Evolutionary conservation across 257 asterid species (phyloP).

Genomic region (Ballota nigra): DNA sequence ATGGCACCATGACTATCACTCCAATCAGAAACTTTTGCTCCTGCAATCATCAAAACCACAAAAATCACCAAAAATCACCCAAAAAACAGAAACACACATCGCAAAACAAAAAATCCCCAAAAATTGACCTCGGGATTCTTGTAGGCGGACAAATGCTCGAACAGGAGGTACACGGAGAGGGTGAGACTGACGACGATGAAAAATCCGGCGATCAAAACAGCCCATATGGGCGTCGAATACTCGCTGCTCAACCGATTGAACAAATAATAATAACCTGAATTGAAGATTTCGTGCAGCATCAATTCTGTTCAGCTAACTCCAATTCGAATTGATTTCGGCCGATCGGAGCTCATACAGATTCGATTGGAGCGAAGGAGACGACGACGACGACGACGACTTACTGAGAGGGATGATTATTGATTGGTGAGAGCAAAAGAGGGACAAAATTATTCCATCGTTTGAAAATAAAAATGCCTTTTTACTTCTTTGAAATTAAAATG

Average conservation of each 20-base stretch:
- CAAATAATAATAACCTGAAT: slow-evolving; percentile 38
- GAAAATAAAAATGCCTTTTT: background rate
- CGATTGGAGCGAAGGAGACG: slow-evolving; percentile 24
- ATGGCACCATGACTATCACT: slow-evolving; percentile 90
- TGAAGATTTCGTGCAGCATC: slow-evolving; percentile 64
- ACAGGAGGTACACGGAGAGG: slow-evolving; percentile 71
- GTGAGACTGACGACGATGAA: slow-evolving; percentile 53
- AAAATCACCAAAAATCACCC: background rate
- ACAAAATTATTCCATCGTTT: slow-evolving; percentile 26
- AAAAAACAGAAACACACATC: background rate
- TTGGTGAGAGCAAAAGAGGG: slow-evolving; percentile 19
- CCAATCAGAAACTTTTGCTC: slow-evolving; percentile 97
- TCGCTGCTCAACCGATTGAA: slow-evolving; percentile 38
- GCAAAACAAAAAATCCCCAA: background rate
- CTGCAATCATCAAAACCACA: slow-evolving; percentile 36
- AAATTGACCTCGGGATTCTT: slow-evolving; percentile 81
- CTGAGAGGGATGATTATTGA: slow-evolving; percentile 16
- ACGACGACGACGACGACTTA: slow-evolving; percentile 33
- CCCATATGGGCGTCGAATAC: slow-evolving; percentile 87
- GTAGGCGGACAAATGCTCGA: slow-evolving; percentile 91
- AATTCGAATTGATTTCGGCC: slow-evolving; percentile 12
- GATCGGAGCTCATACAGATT: slow-evolving; percentile 35
- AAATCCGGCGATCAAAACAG: slow-evolving; percentile 67
- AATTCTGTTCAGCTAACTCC: slow-evolving; percentile 36
- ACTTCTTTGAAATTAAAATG: background rate